Conservation (phyloP, 1,284 basidiomycete genomes). For the Heterobasidion parviporum region DNA sequence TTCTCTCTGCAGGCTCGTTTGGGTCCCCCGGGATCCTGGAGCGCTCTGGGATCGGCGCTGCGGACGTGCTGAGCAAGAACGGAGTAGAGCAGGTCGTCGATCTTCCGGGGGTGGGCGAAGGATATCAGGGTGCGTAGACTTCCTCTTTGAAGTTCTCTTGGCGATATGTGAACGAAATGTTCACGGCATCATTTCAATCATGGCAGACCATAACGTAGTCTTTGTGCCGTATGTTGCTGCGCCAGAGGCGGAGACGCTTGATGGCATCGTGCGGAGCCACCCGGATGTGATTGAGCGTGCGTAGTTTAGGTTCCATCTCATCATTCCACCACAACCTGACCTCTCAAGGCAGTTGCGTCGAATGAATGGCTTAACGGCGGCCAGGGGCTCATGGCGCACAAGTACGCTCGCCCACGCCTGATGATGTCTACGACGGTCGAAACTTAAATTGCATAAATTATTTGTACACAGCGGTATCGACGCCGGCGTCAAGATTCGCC, state of each 20-base stretch:
- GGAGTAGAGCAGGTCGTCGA: conserved; percentile 36
- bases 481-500: conserved; percentile 41
- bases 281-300: conserved; percentile 8
- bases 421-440: not conserved
- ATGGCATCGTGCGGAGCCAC: conserved; percentile 10
- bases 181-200: not conserved
- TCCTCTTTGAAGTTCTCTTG: not conserved
- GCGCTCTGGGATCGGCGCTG: conserved; percentile 20
- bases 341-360: not conserved
- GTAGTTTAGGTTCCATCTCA: not conserved
- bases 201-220: conserved; percentile 13
- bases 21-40: conserved; percentile 32
- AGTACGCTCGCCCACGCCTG: conserved; percentile 22
- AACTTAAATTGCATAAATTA: not conserved
- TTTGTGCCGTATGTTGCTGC: conserved; percentile 10
- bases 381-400: conserved; percentile 39
- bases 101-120: conserved; percentile 49
- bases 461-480: conserved; percentile 27
- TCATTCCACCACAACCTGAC: not conserved
- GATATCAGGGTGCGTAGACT: conserved; percentile 34
- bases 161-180: not conserved
- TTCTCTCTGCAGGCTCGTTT: conserved; percentile 43
- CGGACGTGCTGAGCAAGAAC: conserved; percentile 29
- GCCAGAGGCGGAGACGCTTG: conserved; percentile 12
- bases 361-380: conserved; percentile 34